phyloP scores from a whole-genome alignment of 768 basidiomycete genomes.

The Suillus tomentosus region DNA sequence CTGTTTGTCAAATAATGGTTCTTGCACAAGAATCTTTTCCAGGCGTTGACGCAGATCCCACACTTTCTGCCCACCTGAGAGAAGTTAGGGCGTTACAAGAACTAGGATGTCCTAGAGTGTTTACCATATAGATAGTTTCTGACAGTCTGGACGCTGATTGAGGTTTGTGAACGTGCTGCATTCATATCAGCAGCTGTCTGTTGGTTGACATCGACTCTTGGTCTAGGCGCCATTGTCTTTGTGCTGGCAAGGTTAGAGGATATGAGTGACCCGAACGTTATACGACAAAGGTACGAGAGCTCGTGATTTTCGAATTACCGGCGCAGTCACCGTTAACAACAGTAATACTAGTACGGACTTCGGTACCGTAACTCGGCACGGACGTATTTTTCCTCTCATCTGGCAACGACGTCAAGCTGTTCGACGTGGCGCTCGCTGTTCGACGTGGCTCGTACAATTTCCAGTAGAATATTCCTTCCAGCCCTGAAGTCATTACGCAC shows the following conservation, averaged over 20 bases:
- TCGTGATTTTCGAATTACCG: background rate
- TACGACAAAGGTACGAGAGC: background rate
- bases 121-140: constrained; percentile 55
- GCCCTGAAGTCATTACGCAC: no score
- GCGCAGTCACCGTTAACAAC: no score
- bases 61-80: constrained; percentile 46
- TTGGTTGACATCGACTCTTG: constrained; percentile 36
- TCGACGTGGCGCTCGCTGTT: no score
- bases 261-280: background rate
- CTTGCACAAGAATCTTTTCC: constrained; percentile 47
- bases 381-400: no score
- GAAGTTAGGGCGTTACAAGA: constrained; percentile 4
- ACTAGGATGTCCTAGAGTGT: constrained; percentile 15
- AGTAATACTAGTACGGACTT: no score
- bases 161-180: constrained; percentile 45
- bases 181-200: constrained; percentile 57
- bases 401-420: no score
- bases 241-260: background rate
- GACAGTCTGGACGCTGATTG: constrained; percentile 44
- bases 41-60: constrained; percentile 54
- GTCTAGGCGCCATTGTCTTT: background rate
- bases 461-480: no score
- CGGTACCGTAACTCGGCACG: no score
- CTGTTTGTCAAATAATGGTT: constrained; percentile 62
- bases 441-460: no score